Evolutionary conservation across 352 stramenopile genomes (phyloP).

Genomic region (Globisporangium sylvaticum): DNA sequence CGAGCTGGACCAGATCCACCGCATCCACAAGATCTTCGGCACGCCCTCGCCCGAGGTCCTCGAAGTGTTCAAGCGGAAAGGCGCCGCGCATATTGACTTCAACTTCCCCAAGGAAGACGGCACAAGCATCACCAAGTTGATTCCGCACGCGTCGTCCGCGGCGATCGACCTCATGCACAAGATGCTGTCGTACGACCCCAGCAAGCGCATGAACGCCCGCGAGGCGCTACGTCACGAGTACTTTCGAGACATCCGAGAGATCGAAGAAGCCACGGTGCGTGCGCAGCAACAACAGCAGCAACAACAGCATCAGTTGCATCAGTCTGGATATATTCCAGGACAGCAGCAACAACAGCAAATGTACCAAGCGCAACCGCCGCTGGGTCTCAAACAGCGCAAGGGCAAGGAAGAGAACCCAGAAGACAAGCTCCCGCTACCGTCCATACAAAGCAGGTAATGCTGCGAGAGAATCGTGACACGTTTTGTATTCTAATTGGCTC

Average conservation of each 20-base stretch:
- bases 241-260: constrained; percentile 84
- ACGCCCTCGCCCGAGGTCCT: constrained; percentile 85
- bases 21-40: constrained; percentile 93
- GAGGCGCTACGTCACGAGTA: constrained; percentile 90
- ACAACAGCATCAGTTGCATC: background rate
- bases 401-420: constrained; percentile 47
- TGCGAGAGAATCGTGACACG: constrained; percentile 5
- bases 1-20: constrained; percentile 94
- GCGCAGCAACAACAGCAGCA: constrained; percentile 28
- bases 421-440: constrained; percentile 45
- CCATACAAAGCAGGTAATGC: constrained; percentile 45
- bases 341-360: constrained; percentile 12
- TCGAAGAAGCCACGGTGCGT: constrained; percentile 55
- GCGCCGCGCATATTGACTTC: constrained; percentile 91
- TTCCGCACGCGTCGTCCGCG: constrained; percentile 85
- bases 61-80: constrained; percentile 89
- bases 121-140: constrained; percentile 75
- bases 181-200: constrained; percentile 88
- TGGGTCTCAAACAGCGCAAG: constrained; percentile 41
- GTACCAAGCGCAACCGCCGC: constrained; percentile 25
- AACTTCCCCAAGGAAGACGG: constrained; percentile 89
- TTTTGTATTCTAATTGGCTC: background rate
- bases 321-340: background rate
- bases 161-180: constrained; percentile 87
- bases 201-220: constrained; percentile 85